A percentile compares a stretch with the other conserved stretches of the same genome.
Evolutionary conservation across 192 early-diverging fungal genomes (phyloP).

Genomic region (Diversispora epigaea): DNA sequence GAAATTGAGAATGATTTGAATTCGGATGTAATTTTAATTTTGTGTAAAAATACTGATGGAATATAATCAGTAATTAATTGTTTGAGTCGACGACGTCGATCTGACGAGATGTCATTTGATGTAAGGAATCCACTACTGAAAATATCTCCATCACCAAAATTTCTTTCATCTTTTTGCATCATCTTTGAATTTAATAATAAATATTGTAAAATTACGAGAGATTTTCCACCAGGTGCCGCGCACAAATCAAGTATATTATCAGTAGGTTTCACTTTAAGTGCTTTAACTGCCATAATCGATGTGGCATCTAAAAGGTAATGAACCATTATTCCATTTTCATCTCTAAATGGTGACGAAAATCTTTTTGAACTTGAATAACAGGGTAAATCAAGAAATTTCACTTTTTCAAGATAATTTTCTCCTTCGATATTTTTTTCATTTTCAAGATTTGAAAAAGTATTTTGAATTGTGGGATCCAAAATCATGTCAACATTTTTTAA

Average conservation of each 20-base stretch:
- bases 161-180: background rate
- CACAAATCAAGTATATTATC: constrained; percentile 78
- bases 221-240: constrained; percentile 58
- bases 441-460: too few species aligned
- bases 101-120: constrained; percentile 44
- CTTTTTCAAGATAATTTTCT: background rate
- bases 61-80: constrained; percentile 48
- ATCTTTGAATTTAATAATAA: constrained; percentile 29
- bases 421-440: too few species aligned
- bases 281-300: constrained; percentile 69
- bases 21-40: constrained; percentile 29
- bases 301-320: constrained; percentile 65
- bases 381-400: constrained; percentile 32
- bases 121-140: constrained; percentile 34
- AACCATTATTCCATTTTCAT: constrained; percentile 34
- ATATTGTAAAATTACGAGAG: constrained; percentile 47
- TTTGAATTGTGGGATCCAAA: too few species aligned
- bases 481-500: background rate
- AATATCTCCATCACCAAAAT: background rate
- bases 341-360: constrained; percentile 37
- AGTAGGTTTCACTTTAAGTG: constrained; percentile 59
- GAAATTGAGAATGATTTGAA: background rate
- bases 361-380: constrained; percentile 29
- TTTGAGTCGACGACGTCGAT: constrained; percentile 46
- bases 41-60: constrained; percentile 21